phyloP scores from a whole-genome alignment of 768 basidiomycete genomes.

The Leccinum pellstonianum region DNA sequence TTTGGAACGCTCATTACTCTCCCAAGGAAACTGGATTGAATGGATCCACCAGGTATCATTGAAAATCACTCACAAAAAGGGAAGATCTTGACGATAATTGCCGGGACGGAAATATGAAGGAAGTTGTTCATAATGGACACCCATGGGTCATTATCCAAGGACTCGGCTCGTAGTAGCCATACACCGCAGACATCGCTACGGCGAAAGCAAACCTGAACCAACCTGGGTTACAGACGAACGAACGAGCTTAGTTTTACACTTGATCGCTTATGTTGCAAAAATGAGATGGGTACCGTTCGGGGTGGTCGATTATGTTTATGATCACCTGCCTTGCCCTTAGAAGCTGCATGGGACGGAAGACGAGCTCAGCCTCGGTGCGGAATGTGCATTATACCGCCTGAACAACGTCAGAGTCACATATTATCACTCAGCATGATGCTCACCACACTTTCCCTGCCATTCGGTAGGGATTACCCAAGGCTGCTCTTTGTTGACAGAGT shows the following conservation, averaged over 20 bases:
- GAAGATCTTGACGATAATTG: constrained; percentile 4
- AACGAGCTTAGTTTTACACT: not conserved
- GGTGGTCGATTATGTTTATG: constrained; percentile 10
- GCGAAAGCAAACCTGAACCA: constrained; percentile 30
- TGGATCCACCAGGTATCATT: not conserved
- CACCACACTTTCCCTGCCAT: not conserved
- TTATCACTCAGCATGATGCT: not conserved
- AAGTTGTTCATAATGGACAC: constrained; percentile 5
- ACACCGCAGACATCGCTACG: constrained; percentile 22
- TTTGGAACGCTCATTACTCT: constrained; percentile 18
- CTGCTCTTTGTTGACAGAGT: not conserved
- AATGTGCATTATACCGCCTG: constrained; percentile 5
- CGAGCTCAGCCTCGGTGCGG: not conserved
- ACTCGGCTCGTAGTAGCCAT: constrained; percentile 15
- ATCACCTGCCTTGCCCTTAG: constrained; percentile 11
- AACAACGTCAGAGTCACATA: not conserved
- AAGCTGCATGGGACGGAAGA: constrained; percentile 19
- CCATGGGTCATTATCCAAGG: constrained; percentile 10
- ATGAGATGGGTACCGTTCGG: not conserved
- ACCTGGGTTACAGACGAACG: not conserved
- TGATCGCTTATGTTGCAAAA: constrained; percentile 1
- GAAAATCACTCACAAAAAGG: constrained; percentile 16
- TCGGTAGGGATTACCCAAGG: not conserved
- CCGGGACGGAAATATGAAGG: not conserved
- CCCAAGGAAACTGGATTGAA: not conserved